phyloP scores from a whole-genome alignment of 768 basidiomycete genomes.

The Gyrodon lividus region DNA sequence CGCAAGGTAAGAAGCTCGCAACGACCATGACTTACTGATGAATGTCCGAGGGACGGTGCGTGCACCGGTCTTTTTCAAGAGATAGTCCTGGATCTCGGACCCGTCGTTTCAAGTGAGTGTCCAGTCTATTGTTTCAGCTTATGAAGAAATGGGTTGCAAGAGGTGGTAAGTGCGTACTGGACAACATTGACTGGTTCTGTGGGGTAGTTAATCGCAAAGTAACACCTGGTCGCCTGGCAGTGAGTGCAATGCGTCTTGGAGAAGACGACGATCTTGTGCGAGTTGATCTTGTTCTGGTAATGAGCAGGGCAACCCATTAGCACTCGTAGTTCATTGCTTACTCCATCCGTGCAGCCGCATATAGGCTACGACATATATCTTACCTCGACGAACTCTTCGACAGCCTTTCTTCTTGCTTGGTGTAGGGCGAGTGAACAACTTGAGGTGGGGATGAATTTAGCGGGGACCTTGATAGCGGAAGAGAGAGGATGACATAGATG shows the following conservation, averaged over 20 bases:
- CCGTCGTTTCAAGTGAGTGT: slow-evolving; percentile 55
- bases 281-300: slow-evolving; percentile 44
- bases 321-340: slow-evolving; percentile 12
- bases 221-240: slow-evolving; percentile 47
- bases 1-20: neutral
- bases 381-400: slow-evolving; percentile 42
- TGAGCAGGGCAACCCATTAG: slow-evolving; percentile 29
- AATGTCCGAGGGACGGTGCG: slow-evolving; percentile 77
- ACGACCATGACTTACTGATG: slow-evolving; percentile 48
- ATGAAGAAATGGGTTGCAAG: neutral
- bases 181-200: slow-evolving; percentile 38
- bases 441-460: slow-evolving; percentile 3
- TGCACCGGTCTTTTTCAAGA: slow-evolving; percentile 61
- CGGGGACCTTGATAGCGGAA: neutral
- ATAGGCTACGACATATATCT: slow-evolving; percentile 1
- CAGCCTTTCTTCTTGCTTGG: slow-evolving; percentile 23
- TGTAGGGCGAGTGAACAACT: slow-evolving; percentile 20
- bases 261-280: slow-evolving; percentile 52
- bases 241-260: slow-evolving; percentile 46
- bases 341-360: too few relatives aligned
- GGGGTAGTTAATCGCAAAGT: slow-evolving; percentile 43
- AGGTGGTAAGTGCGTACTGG: slow-evolving; percentile 41
- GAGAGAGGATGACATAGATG: slow-evolving; percentile 25
- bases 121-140: slow-evolving; percentile 39
- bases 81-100: slow-evolving; percentile 63